A percentile compares a stretch with the other conserved stretches of the same genome.
phyloP scores from a whole-genome alignment of 2,329 filamentous ascomycete species.

The Proliferodiscus dingleyae region DNA sequence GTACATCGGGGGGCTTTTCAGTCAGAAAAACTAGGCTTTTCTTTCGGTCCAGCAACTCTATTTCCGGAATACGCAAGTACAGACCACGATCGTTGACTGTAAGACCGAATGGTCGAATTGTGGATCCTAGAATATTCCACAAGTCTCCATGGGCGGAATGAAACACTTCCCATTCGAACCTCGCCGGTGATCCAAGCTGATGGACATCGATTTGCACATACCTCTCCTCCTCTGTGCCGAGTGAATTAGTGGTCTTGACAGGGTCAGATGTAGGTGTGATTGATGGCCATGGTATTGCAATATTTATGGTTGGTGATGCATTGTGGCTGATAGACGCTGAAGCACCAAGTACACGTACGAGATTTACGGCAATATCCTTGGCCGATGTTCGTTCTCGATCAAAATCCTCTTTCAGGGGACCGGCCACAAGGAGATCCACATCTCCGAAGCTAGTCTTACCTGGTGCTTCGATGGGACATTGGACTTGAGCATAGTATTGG shows the following conservation, averaged over 20 bases:
- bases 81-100: slow-evolving; percentile 60
- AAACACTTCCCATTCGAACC: slow-evolving; percentile 61
- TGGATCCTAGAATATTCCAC: slow-evolving; percentile 60
- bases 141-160: slow-evolving; percentile 68
- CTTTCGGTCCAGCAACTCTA: slow-evolving; percentile 55
- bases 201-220: slow-evolving; percentile 68
- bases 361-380: slow-evolving; percentile 19
- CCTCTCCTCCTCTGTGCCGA: slow-evolving; percentile 12
- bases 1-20: slow-evolving; percentile 46
- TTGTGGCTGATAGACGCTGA: slow-evolving; percentile 32
- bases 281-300: slow-evolving; percentile 52
- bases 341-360: slow-evolving; percentile 44
- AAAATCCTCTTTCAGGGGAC: slow-evolving; percentile 20
- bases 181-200: slow-evolving; percentile 39
- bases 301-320: slow-evolving; percentile 35
- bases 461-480: slow-evolving; percentile 62
- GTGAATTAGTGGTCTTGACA: background rate
- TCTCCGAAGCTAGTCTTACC: slow-evolving; percentile 67
- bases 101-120: slow-evolving; percentile 60
- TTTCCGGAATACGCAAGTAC: slow-evolving; percentile 61
- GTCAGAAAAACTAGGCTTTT: slow-evolving; percentile 55
- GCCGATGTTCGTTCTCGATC: slow-evolving; percentile 1
- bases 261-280: background rate
- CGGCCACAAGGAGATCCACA: slow-evolving; percentile 62
- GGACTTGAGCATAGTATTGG: slow-evolving; percentile 49